Conservation (phyloP, 1,139 yeast genomes). For the Lodderomyces margitis region DNA sequence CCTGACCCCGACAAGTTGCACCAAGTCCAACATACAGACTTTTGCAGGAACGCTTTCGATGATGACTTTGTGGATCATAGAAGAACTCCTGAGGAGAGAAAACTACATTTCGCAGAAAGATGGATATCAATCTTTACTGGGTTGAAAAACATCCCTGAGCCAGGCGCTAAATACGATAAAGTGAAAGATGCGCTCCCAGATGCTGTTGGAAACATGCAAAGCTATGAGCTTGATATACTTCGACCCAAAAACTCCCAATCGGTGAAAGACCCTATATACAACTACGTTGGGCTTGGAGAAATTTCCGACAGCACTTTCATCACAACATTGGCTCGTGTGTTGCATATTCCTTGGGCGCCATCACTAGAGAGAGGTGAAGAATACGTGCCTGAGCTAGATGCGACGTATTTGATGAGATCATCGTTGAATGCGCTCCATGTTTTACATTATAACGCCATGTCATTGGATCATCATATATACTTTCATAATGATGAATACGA, state of each 20-base stretch:
- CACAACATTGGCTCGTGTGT: constrained; percentile 43
- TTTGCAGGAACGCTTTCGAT: constrained; percentile 38
- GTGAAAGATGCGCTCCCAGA: constrained; percentile 14
- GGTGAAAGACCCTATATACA: constrained; percentile 30
- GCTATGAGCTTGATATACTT: constrained; percentile 12
- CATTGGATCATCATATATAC: constrained; percentile 47
- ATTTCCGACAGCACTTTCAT: constrained; percentile 41
- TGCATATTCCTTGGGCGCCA: constrained; percentile 48
- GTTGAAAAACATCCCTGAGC: constrained; percentile 22
- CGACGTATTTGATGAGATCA: constrained; percentile 28
- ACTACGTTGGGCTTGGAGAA: constrained; percentile 41
- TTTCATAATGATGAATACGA: constrained; percentile 33
- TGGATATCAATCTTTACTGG: constrained; percentile 46
- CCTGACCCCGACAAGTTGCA: constrained; percentile 30
- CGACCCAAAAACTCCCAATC: constrained; percentile 20
- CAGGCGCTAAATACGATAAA: constrained; percentile 14
- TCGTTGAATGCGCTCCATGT: constrained; percentile 41
- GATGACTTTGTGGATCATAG: constrained; percentile 36
- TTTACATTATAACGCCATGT: constrained; percentile 49
- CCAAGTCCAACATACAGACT: constrained; percentile 38
- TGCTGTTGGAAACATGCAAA: constrained; percentile 13
- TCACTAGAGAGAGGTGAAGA: constrained; percentile 33
- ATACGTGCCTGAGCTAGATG: constrained; percentile 35
- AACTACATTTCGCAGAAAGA: constrained; percentile 32
- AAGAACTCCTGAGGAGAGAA: constrained; percentile 36